Evolutionary conservation across 192 early-diverging fungal species (phyloP).

Genomic region (Rhizophagus clarus): DNA sequence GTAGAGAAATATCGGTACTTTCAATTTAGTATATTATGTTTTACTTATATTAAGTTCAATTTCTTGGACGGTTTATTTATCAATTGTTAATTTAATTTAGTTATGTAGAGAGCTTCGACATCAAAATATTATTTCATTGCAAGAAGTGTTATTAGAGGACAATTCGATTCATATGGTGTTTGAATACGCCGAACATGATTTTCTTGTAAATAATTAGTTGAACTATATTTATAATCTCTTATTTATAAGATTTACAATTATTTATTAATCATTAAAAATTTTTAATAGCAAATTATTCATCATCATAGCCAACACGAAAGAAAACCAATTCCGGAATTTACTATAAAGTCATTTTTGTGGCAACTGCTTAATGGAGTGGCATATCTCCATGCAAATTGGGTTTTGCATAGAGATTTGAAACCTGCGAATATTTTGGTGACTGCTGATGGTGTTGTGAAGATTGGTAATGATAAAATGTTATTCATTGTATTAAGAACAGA

Average conservation of each 20-base stretch:
- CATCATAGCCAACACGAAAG: constrained; percentile 79
- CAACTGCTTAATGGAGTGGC: constrained; percentile 75
- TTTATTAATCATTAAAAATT: constrained; percentile 29
- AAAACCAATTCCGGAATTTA: constrained; percentile 79
- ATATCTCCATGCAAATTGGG: constrained; percentile 68
- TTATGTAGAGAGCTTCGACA: constrained; percentile 89
- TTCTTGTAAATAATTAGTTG: constrained; percentile 57
- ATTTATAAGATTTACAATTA: constrained; percentile 8
- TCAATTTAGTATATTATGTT: background rate
- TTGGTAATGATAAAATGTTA: constrained; percentile 63
- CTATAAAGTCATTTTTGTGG: constrained; percentile 86
- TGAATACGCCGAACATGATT: constrained; percentile 96
- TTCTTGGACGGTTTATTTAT: background rate
- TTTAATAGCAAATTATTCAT: constrained; percentile 81
- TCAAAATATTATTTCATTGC: constrained; percentile 83
- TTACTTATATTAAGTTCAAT: background rate
- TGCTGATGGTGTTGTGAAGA: constrained; percentile 88
- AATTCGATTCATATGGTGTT: constrained; percentile 95
- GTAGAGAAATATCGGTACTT: constrained; percentile 84
- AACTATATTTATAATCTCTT: background rate
- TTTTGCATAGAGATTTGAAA: constrained; percentile 72
- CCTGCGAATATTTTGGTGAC: constrained; percentile 66
- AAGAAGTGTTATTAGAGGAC: constrained; percentile 91
- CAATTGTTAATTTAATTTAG: constrained; percentile 30
- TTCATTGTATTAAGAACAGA: constrained; percentile 40